Base-by-base conservation (phyloP, 805 yeast genomes). In the Saturnispora sanitii region DNA sequence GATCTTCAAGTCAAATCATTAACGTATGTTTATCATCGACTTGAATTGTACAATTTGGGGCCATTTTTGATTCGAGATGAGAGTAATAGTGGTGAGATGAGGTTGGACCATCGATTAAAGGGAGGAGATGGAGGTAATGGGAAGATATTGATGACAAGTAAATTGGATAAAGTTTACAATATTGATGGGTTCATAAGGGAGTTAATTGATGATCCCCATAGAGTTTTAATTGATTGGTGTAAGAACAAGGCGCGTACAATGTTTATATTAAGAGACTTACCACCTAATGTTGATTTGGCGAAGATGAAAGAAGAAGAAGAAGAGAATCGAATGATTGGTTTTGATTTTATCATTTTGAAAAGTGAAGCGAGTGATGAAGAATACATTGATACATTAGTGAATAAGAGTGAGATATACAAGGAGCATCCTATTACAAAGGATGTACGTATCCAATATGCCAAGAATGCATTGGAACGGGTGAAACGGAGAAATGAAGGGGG, bases 231-330 rank as follows among this genome's bases (percentile, higher is more conserved):
- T 16, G 88, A 81, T 53, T 81, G 77, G 69, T 54, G 65, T 35
- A 79, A 78, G 52, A 81, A 81, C 62, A 73, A 74, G 56, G 79
- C 78, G 55, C 62, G 90, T 41, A 64, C 82, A 1, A 55, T 73
- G 51, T 70, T 82, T 48, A 66, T 81, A 4, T 56, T 81, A 18
- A 61, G 76, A 3, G 75, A 62, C 20, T 42, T 45, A 7, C 84
- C 86, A 3, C 61, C 52, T 20, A 63, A 65, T 41, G 60, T 29
- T 17, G 16, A 12, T 6, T 27, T 27, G 30, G n/a, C 6, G 7
- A 16, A 27, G 13, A 6, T 27, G n/a, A 16, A 16, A 11, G 16
- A 7, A 12, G n/a, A n/a, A n/a, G n/a, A n/a, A n/a, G 30, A 16
- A 6, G 16, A 12, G 30, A 12, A 12, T 27, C 30, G 16, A 27